Conservation (phyloP, 2,329 filamentous ascomycete species). For the Alternaria metachromatica region DNA sequence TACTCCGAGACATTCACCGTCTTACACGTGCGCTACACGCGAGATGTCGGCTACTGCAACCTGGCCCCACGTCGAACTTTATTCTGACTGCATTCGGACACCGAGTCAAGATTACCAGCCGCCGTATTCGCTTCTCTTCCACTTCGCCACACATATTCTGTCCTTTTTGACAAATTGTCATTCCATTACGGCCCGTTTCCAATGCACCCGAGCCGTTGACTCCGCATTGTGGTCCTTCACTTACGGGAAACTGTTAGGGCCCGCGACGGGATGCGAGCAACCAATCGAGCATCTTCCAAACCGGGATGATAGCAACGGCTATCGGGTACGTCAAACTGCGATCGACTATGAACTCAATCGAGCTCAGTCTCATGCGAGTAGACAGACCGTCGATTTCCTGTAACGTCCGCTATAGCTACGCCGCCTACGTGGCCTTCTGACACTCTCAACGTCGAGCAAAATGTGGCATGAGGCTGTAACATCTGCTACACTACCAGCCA, state of each 20-base stretch:
- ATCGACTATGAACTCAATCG: background rate
- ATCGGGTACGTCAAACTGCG: background rate
- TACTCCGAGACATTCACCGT: background rate
- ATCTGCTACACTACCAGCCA: background rate
- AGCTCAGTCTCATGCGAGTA: background rate
- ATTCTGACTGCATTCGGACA: background rate
- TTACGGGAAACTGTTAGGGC: background rate
- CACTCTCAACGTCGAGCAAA: background rate
- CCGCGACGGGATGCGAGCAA: background rate
- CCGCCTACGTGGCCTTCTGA: background rate
- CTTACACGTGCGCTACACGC: background rate
- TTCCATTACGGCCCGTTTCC: background rate
- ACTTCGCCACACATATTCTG: background rate
- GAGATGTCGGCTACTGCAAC: background rate
- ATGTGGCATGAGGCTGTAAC: background rate
- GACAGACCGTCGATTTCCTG: background rate
- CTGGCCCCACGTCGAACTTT: background rate
- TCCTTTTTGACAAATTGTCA: background rate
- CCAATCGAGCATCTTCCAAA: background rate
- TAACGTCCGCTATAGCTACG: background rate
- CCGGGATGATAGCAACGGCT: background rate
- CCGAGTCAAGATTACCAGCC: slow-evolving; percentile 4
- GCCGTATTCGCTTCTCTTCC: background rate
- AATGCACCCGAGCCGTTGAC: background rate
- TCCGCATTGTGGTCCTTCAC: background rate